These are phyloP conservation scores for Tricholoma furcatifolium DNA, from an alignment of 768 basidiomycete genomes.

Conservation along the genomic window DNA sequence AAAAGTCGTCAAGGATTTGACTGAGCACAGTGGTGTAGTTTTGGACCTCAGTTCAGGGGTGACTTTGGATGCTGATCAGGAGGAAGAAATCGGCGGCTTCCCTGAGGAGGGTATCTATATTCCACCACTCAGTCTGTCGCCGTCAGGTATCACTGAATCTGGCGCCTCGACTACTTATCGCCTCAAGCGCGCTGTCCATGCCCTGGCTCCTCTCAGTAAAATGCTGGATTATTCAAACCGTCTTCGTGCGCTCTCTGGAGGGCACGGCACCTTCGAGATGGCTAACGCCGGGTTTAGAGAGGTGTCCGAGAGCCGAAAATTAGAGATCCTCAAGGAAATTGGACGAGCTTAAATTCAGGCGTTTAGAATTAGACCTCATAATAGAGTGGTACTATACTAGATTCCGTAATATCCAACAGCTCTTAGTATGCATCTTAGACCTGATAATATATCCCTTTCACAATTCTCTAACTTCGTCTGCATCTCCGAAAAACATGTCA, in stretches of 20 bases:
- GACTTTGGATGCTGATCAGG: conserved; percentile 28
- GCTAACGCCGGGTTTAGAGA: conserved; percentile 70
- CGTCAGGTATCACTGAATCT: conserved; percentile 45
- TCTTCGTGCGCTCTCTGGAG: conserved; percentile 78
- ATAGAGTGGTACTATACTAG: conserved; percentile 6
- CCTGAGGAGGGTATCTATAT: conserved; percentile 68
- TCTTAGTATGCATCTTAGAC: background rate
- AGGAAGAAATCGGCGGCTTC: conserved; percentile 44
- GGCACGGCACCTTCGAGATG: conserved; percentile 82
- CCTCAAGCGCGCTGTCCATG: conserved; percentile 66
- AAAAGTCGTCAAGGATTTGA: conserved; percentile 80
- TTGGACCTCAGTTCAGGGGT: conserved; percentile 59
- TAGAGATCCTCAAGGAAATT: conserved; percentile 77
- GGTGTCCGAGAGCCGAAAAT: conserved; percentile 58
- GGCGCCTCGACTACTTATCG: conserved; percentile 31
- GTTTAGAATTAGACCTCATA: background rate
- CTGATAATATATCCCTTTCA: conserved; percentile 26
- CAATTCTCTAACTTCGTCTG: conserved; percentile 70
- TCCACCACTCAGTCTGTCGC: conserved; percentile 75
- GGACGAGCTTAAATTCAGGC: conserved; percentile 54
- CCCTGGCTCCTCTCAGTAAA: conserved; percentile 73
- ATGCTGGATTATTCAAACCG: conserved; percentile 82
- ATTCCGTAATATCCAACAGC: conserved; percentile 4
- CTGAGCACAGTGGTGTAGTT: conserved; percentile 80
- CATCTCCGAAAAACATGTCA: conserved; percentile 75